phyloP scores from a whole-genome alignment of 2,329 filamentous ascomycete species.

The Chrysoporthe deuterocubensis region DNA sequence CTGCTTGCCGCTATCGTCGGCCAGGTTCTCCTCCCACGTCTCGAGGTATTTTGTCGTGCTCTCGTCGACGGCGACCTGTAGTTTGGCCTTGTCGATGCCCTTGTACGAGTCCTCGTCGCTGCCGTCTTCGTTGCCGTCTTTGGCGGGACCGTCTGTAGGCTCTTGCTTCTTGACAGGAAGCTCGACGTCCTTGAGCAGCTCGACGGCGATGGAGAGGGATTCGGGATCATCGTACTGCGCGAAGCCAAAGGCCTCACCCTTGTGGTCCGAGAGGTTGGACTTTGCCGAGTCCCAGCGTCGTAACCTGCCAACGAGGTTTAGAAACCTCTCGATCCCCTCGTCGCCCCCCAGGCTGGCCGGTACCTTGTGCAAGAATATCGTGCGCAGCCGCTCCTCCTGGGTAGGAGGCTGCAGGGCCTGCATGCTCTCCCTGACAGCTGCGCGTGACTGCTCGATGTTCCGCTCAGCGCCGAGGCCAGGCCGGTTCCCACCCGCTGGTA shows the following conservation, averaged over 20 bases:
- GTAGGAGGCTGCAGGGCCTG: slow-evolving; percentile 80
- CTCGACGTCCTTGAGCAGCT: slow-evolving; percentile 80
- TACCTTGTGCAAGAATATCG: slow-evolving; percentile 87
- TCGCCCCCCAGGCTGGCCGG: slow-evolving; percentile 79
- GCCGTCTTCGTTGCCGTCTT: slow-evolving; percentile 39
- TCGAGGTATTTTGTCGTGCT: slow-evolving; percentile 85
- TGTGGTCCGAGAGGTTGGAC: slow-evolving; percentile 65
- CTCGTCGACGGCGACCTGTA: slow-evolving; percentile 80
- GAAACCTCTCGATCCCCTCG: slow-evolving; percentile 76
- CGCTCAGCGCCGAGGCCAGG: slow-evolving; percentile 65
- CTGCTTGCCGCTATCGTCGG: slow-evolving; percentile 66
- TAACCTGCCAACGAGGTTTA: slow-evolving; percentile 77
- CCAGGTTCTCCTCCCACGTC: slow-evolving; percentile 71
- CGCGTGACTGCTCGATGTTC: slow-evolving; percentile 68
- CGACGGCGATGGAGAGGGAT: slow-evolving; percentile 81
- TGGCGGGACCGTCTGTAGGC: slow-evolving; percentile 46
- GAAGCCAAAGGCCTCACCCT: slow-evolving; percentile 88
- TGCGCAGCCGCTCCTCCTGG: slow-evolving; percentile 87
- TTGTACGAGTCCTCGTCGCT: slow-evolving; percentile 50
- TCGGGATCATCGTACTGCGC: slow-evolving; percentile 93
- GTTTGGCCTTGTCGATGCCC: slow-evolving; percentile 68
- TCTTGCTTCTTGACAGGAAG: slow-evolving; percentile 79
- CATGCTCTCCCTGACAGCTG: slow-evolving; percentile 68
- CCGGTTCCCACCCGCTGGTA: slow-evolving; percentile 44
- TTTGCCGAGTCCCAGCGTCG: slow-evolving; percentile 83